These are phyloP conservation scores for Candida nanaspora DNA, from an alignment of 805 yeast genomes.

Conservation along the genomic window DNA sequence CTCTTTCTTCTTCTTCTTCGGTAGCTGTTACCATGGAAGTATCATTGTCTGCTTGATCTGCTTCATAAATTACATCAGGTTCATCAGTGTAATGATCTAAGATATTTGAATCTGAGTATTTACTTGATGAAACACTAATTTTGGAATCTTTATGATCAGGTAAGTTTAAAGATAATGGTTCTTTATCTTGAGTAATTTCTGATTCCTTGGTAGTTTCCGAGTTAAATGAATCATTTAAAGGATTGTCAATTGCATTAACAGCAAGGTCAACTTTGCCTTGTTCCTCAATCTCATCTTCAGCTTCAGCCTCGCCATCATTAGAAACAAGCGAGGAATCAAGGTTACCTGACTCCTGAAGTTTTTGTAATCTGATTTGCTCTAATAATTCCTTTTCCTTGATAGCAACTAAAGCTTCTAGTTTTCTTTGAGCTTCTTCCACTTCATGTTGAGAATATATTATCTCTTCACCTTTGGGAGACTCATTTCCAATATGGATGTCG, in stretches of 20 bases:
- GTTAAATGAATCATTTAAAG: background rate
- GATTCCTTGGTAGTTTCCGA: background rate
- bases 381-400: slow-evolving; percentile 21
- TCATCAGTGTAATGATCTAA: slow-evolving; percentile 1
- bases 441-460: slow-evolving; percentile 16
- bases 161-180: background rate
- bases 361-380: slow-evolving; percentile 13
- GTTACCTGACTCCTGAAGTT: slow-evolving; percentile 10
- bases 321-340: slow-evolving; percentile 13
- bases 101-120: slow-evolving; percentile 2
- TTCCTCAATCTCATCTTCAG: slow-evolving; percentile 2
- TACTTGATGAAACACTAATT: slow-evolving; percentile 9
- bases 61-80: background rate
- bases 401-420: slow-evolving; percentile 19
- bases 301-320: slow-evolving; percentile 5
- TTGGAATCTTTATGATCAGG: background rate
- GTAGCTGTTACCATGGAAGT: slow-evolving; percentile 1
- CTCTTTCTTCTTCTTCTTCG: slow-evolving; percentile 2
- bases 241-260: background rate
- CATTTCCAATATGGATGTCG: background rate
- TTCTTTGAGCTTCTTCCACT: slow-evolving; percentile 18
- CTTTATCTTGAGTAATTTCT: background rate
- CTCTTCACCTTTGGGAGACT: slow-evolving; percentile 1
- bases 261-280: background rate
- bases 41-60: background rate